Evolutionary conservation across 2,329 filamentous ascomycete genomes (phyloP), one percentile per base, ranked within the genome.

Genomic region (Diaporthe capsici): DNA sequence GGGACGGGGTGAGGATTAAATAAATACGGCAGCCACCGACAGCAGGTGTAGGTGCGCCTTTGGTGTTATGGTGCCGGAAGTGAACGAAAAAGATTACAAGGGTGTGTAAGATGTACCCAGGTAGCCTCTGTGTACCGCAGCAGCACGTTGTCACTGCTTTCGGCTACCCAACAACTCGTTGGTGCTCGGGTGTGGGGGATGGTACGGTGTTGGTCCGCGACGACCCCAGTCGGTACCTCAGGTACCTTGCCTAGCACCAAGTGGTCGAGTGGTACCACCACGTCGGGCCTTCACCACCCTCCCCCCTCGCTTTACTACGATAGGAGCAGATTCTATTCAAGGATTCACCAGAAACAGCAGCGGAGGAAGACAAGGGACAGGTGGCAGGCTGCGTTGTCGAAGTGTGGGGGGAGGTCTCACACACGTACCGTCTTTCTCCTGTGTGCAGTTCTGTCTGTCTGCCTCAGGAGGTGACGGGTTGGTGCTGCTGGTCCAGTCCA

Each of bases 1-100:
- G 49, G 65, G 65, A 70, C 49, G 22, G 65, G 65, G 22, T 39
- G 65, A 70, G 47, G 65, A 70, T 70, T 42, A 70, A 75, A 75
- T 49, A 71, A 39, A 61, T 55, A n/a, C 42, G 65, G 65, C 49
- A 70, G 65, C 65, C 65, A 70, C 65, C 12, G 65, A 39, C 65
- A 20, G 37, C 37, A 39, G 49, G 63, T 17, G 34, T 55, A 53
- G 34, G 58, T 61, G 47, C 15, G 28, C 47, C 8, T 70, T 22
- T 70, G 65, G 65, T 70, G 47, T 70, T 31, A 55, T 70, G 49
- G 65, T 22, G 63, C 65, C 65, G 65, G 65, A 55, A 55, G 34
- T 55, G 65, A 55, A 55, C n/a, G 65, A 70, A 28, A 34, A 42
- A 55, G 8, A 22, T 22, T 70, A n/a, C 65, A 55, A 37, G 65